Conservation (phyloP, 345 rosid species). For the Gossypium arboreum region DNA sequence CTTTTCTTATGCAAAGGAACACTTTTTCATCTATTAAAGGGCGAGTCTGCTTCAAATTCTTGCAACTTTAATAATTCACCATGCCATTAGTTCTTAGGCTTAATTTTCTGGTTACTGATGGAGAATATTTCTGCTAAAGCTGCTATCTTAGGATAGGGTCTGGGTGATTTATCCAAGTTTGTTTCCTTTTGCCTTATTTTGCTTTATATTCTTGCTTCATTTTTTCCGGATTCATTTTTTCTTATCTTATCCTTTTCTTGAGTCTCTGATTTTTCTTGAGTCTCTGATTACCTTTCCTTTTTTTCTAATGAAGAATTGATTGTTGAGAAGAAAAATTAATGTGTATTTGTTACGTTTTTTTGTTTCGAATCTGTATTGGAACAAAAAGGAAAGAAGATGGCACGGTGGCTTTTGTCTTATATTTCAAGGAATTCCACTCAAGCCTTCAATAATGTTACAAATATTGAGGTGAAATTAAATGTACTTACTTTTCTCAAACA, state of each 20-base stretch:
- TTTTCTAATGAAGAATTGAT: conserved; percentile 5
- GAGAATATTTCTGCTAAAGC: neutral
- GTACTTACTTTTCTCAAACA: neutral
- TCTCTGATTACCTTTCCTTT: neutral
- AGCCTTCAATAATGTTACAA: conserved; percentile 24
- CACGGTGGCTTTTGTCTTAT: conserved; percentile 59
- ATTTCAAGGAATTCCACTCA: conserved; percentile 40
- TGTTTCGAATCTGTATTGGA: conserved; percentile 28
- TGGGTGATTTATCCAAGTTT: neutral
- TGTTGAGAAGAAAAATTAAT: neutral
- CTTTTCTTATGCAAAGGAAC: neutral
- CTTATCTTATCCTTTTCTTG: neutral
- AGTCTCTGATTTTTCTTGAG: neutral
- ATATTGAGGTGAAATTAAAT: conserved; percentile 37
- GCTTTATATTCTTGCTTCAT: neutral
- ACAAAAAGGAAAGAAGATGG: conserved; percentile 51
- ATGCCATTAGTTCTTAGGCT: neutral
- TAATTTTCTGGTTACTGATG: neutral
- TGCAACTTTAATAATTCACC: neutral
- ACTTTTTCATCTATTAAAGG: neutral
- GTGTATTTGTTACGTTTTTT: conserved; percentile 10
- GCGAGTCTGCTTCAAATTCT: neutral
- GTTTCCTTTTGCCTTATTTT: too few relatives aligned
- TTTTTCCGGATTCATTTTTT: neutral
- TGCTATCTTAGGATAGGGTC: neutral